Evolutionary conservation across 768 basidiomycete species (phyloP).

Genomic region (Trametes sanguinea): DNA sequence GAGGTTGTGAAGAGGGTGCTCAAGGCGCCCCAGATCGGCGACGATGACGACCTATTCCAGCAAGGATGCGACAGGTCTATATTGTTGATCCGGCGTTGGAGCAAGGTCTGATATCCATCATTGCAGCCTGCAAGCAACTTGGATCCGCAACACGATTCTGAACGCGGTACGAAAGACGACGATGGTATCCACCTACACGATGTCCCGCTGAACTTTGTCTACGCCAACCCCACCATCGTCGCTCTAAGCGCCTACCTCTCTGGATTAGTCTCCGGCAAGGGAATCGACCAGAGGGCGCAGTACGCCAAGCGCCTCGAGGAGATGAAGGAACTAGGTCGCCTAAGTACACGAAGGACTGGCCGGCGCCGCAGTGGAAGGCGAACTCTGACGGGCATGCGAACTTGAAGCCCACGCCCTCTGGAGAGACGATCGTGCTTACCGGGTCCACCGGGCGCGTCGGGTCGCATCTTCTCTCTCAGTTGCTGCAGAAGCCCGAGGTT

Average conservation of each 20-base stretch:
- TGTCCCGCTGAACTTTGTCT: constrained; percentile 38
- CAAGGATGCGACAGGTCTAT: constrained; percentile 43
- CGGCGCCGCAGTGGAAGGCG: constrained; percentile 3
- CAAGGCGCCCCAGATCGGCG: constrained; percentile 28
- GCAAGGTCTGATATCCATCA: neutral
- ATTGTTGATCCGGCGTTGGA: rapidly evolving
- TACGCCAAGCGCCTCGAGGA: constrained; percentile 19
- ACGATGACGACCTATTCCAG: constrained; percentile 43
- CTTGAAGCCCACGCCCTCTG: constrained; percentile 1
- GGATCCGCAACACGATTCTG: constrained; percentile 36
- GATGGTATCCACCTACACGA: constrained; percentile 7
- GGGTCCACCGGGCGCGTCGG: constrained; percentile 39
- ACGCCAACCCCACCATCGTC: constrained; percentile 42
- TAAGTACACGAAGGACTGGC: constrained; percentile 36
- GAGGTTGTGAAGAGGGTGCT: constrained; percentile 38
- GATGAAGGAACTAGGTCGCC: constrained; percentile 43
- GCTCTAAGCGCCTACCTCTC: constrained; percentile 27
- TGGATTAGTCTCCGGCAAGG: constrained; percentile 6
- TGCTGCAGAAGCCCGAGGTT: constrained; percentile 25
- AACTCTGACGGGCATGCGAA: neutral
- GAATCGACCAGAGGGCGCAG: constrained; percentile 23
- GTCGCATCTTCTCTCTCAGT: constrained; percentile 28
- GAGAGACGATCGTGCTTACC: constrained; percentile 33
- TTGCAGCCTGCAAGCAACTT: constrained; percentile 35
- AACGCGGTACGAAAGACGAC: constrained; percentile 31